Evolutionary conservation across 2,329 filamentous ascomycete species (phyloP).

Genomic region (Triangularia verruculosa): DNA sequence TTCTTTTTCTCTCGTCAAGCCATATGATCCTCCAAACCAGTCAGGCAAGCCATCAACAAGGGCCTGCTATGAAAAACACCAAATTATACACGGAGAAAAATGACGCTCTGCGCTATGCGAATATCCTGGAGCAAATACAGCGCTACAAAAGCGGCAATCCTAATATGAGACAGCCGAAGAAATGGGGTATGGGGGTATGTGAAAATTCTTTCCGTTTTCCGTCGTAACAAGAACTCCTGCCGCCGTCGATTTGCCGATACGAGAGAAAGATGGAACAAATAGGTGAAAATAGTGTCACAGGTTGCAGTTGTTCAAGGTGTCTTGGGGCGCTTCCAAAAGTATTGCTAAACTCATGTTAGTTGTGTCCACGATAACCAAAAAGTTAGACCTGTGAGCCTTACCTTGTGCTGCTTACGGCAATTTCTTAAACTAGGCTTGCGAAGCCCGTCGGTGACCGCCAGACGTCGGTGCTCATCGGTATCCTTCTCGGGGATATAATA

Average conservation of each 20-base stretch:
- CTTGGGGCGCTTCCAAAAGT: constrained; percentile 64
- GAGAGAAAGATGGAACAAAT: neutral
- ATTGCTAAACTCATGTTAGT: constrained; percentile 50
- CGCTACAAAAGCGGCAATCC: constrained; percentile 1
- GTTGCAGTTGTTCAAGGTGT: constrained; percentile 45
- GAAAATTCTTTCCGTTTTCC: constrained; percentile 6
- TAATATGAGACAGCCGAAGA: constrained; percentile 15
- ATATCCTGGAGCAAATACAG: constrained; percentile 20
- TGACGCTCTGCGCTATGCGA: constrained; percentile 29
- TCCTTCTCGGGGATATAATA: constrained; percentile 93
- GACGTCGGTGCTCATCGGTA: constrained; percentile 70
- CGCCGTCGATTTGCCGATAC: neutral
- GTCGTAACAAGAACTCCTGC: neutral
- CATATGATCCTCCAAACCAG: neutral
- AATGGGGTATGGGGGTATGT: constrained; percentile 15
- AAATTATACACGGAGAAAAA: constrained; percentile 20
- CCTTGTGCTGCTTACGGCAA: constrained; percentile 97
- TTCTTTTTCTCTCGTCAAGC: neutral
- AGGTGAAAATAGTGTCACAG: neutral
- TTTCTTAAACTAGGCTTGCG: constrained; percentile 84
- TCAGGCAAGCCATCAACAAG: neutral
- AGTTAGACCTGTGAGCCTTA: constrained; percentile 42
- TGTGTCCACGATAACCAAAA: neutral
- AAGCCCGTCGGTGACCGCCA: constrained; percentile 80
- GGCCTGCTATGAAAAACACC: neutral